Evolutionary conservation across 2,329 filamentous ascomycete species (phyloP), one percentile per base, ranked within the genome.

Genomic region (Aspergillus proliferans): DNA sequence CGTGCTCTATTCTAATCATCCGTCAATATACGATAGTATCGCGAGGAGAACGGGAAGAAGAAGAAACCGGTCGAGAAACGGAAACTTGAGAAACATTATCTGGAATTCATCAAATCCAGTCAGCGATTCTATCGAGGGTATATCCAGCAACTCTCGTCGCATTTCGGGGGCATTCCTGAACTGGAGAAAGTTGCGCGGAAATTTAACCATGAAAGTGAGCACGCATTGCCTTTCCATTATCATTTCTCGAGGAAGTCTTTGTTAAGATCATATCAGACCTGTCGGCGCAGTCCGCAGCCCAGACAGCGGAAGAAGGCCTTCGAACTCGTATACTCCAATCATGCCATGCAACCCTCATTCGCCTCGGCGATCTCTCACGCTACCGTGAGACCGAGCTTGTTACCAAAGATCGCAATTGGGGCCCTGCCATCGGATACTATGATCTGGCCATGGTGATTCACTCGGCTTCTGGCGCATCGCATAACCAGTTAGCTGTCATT

Each of bases 401-500:
- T 51, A 79, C 79, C 52, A 90, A 87, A 66, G 80, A 83, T 54
- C 83, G 84, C 47, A 87, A 86, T 59, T 94, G 88, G 76, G 86
- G 86, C 22, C 82, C 82, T 12, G 89, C 92, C 12, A 77, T 91
- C 61, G 84, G 86, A 9, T 95, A 92, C 69, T 97, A 98, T 68
- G 76, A 81, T 48, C 76, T 97, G 51, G 93, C 93, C 19, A 82
- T 84, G 55, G 82, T 86, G 46, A 79, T 97, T 47, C 80, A 87
- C 57, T 89, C 92, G 3, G 76, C 82, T 15, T 89, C 87, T 42
- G 92, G 92, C 26, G 82, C 84, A 54, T 87, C 89, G 14, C 87
- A 94, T 62, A 92, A 98, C 62, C 93, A 97, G 68, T 83, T 93
- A 66, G 91, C 88, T 33, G 87, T 97, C 33, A 85, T 97, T 51